These are phyloP conservation scores for Aspergillus affinis DNA, from an alignment of 495 filamentous ascomycete genomes.

Conservation along the genomic window DNA sequence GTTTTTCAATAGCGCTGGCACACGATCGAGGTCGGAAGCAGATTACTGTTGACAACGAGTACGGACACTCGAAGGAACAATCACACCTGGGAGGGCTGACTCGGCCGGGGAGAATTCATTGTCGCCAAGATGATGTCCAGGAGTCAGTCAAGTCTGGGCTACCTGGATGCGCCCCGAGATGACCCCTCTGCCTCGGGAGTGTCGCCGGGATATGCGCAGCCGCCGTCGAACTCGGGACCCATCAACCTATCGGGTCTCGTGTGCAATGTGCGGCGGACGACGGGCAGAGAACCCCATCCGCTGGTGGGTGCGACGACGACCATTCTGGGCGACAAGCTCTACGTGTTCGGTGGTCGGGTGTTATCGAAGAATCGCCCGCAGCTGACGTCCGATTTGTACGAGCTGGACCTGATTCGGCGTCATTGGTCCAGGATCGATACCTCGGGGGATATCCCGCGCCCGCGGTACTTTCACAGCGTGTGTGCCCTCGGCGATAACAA, in stretches of 20 bases:
- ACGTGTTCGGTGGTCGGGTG: slow-evolving; percentile 90
- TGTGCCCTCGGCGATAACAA: slow-evolving; percentile 93
- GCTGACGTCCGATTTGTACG: slow-evolving; percentile 85
- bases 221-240: slow-evolving; percentile 41
- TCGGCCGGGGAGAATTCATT: slow-evolving; percentile 7
- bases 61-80: slow-evolving; percentile 19
- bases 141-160: slow-evolving; percentile 48
- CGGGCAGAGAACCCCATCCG: slow-evolving; percentile 85
- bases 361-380: slow-evolving; percentile 79
- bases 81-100: slow-evolving; percentile 4
- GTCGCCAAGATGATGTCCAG: slow-evolving; percentile 42
- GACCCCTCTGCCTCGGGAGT: slow-evolving; percentile 31
- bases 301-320: slow-evolving; percentile 95
- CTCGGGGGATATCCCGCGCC: slow-evolving; percentile 79
- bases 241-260: slow-evolving; percentile 82
- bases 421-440: slow-evolving; percentile 92
- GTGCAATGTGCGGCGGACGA: slow-evolving; percentile 90
- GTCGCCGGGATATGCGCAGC: slow-evolving; percentile 35
- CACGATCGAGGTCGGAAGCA: neutral
- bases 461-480: slow-evolving; percentile 95
- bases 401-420: slow-evolving; percentile 83
- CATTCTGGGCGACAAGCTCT: slow-evolving; percentile 88
- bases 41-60: neutral
- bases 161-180: slow-evolving; percentile 34
- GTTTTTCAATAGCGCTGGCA: neutral